These are phyloP conservation scores for Purshia tridentata DNA, from an alignment of 306 rosid genomes.

Conservation along the genomic window DNA sequence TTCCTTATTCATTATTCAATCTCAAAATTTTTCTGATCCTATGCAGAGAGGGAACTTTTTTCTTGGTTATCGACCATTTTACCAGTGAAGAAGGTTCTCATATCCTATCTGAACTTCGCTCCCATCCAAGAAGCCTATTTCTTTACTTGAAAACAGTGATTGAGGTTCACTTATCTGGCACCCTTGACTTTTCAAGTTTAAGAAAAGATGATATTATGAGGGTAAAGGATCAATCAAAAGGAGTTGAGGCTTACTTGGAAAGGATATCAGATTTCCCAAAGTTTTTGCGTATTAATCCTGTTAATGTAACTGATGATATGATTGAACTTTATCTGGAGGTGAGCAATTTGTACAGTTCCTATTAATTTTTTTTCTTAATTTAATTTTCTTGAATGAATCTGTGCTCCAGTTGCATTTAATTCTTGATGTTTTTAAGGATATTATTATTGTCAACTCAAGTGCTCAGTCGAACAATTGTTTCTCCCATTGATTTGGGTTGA, in stretches of 20 bases:
- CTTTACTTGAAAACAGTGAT: slow-evolving; percentile 84
- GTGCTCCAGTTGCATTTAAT: slow-evolving; percentile 9
- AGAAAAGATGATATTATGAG: slow-evolving; percentile 45
- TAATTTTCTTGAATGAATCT: slow-evolving; percentile 5
- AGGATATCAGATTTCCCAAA: slow-evolving; percentile 74
- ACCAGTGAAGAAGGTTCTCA: slow-evolving; percentile 55
- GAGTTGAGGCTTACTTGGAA: slow-evolving; percentile 62
- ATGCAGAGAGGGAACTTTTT: slow-evolving; percentile 72
- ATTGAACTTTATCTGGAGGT: slow-evolving; percentile 96
- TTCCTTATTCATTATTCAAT: slow-evolving; percentile 20
- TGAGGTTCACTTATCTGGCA: slow-evolving; percentile 86
- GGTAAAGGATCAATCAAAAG: slow-evolving; percentile 53
- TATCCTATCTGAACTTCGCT: slow-evolving; percentile 61
- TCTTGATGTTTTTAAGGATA: slow-evolving; percentile 11
- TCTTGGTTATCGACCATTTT: slow-evolving; percentile 68
- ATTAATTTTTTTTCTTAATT: slow-evolving; percentile 5
- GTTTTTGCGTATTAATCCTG: slow-evolving; percentile 68
- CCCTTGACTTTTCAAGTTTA: slow-evolving; percentile 60
- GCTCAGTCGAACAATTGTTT: slow-evolving; percentile 12
- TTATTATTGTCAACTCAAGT: slow-evolving; percentile 16
- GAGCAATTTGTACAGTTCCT: slow-evolving; percentile 31
- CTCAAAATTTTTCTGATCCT: slow-evolving; percentile 25
- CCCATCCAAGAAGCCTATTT: slow-evolving; percentile 81
- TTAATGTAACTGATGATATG: slow-evolving; percentile 77
- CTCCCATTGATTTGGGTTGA: slow-evolving; percentile 13